These are phyloP conservation scores for Malassezia globosa DNA, from an alignment of 1,284 basidiomycete species.

Conservation along the genomic window DNA sequence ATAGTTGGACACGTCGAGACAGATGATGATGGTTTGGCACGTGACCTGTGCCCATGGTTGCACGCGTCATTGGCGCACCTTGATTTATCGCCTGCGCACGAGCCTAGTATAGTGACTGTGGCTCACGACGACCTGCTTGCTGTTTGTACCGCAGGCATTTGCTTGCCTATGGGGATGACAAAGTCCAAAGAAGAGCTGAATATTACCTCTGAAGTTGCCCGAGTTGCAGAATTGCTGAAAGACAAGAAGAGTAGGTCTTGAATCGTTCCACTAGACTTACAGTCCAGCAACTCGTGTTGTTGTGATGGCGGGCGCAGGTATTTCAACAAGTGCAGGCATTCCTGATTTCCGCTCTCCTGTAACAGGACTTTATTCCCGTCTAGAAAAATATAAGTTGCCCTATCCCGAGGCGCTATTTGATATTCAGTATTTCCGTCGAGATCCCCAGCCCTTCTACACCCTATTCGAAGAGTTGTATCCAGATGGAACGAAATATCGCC, in stretches of 20 bases:
- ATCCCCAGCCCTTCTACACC: constrained; percentile 48
- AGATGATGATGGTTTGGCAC: too few species aligned
- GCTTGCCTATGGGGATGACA: neutral
- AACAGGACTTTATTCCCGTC: constrained; percentile 53
- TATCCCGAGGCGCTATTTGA: constrained; percentile 55
- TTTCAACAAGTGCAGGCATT: constrained; percentile 51
- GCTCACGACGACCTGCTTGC: too few species aligned
- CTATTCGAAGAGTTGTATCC: constrained; percentile 71
- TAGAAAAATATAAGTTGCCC: constrained; percentile 52
- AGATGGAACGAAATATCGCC: constrained; percentile 60
- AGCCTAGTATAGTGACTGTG: neutral
- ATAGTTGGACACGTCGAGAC: too few species aligned
- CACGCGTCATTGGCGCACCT: too few species aligned
- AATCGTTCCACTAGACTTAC: neutral
- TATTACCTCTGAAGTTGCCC: too few species aligned
- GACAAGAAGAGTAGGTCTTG: constrained; percentile 5
- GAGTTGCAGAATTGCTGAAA: neutral
- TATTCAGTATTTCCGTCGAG: constrained; percentile 48
- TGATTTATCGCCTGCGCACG: too few species aligned
- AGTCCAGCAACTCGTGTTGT: constrained; percentile 43
- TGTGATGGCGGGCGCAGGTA: constrained; percentile 52
- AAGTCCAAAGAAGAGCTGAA: neutral
- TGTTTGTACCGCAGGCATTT: too few species aligned
- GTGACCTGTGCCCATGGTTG: too few species aligned
- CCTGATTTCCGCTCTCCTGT: constrained; percentile 50